Evolutionary conservation across 805 yeast genomes (phyloP), one percentile per base, ranked within the genome.

Genomic region (Starmerella bombi): DNA sequence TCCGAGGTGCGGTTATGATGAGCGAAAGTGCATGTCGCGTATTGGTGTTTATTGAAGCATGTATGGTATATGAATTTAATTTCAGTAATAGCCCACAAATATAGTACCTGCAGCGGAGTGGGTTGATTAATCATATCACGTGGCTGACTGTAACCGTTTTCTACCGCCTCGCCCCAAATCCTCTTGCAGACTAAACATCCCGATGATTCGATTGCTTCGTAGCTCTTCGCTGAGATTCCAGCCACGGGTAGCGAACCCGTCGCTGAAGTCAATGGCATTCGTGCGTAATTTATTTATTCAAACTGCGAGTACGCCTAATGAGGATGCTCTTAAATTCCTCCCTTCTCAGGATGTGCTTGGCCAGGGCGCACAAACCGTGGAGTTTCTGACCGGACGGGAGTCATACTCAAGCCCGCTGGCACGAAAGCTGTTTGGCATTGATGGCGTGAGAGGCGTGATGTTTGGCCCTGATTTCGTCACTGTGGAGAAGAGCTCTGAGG

Each of bases 391-490:
- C 38, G 86, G 86, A 2, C 66, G 88, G 43, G 91, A 83, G 47
- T 88, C 93, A 0, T 62, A 66, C 39, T 66, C 72, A 34, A 77
- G 88, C 4, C 93, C 93, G 5, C 60, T 83, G 38, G 94, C 93
- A 2, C 64, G 80, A 43, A 78, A 76, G 56, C 63, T 83, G 36
- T 77, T 83, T 52, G 66, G 77, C 6, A 65, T 83, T 3, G 91
- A 82, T 51, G 94, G 93, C 3, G 72, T 84, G 29, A 68, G 68
- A 33, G 70, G 84, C 1, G 74, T 84, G 38, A 71, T 84, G 77
- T 75, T 81, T 54, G 94, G 94, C 2, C 67, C 77, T 3, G 77
- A 84, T 59, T 84, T 85, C 59, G 77, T 84, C 46, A 84, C 94
- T 1, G 72, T 84, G 15, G 88, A 80, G 53, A 82, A 82, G 58